Evolutionary conservation across 2,329 filamentous ascomycete species (phyloP).

Genomic region (Zymoseptoria ardabiliae): DNA sequence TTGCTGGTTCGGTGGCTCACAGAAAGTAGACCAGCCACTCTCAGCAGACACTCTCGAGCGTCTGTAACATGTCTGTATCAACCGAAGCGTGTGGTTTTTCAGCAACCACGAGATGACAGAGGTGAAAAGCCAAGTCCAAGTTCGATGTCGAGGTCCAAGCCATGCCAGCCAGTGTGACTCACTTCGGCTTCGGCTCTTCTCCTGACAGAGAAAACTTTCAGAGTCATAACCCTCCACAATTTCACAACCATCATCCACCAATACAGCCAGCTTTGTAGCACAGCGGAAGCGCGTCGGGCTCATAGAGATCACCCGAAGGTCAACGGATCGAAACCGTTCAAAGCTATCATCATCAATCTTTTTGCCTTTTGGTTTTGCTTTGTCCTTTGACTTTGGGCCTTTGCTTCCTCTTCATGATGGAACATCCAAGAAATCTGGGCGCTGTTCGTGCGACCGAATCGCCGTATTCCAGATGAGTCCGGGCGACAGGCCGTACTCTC

Average conservation of each 20-base stretch:
- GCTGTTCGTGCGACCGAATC: background rate
- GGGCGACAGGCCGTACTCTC: background rate
- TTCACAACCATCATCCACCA: background rate
- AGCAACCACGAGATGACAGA: background rate
- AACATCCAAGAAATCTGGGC: background rate
- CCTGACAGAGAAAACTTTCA: background rate
- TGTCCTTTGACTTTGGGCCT: background rate
- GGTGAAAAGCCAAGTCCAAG: background rate
- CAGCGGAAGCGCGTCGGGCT: constrained; percentile 12
- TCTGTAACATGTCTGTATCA: too few relatives aligned
- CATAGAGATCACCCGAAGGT: constrained; percentile 14
- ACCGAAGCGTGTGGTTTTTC: too few relatives aligned
- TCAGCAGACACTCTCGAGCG: background rate
- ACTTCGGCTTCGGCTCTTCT: background rate
- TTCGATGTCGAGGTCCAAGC: background rate
- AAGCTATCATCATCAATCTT: constrained; percentile 6
- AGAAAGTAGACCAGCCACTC: background rate
- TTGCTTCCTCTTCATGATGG: background rate
- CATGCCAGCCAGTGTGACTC: background rate
- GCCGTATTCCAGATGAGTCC: background rate
- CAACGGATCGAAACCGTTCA: constrained; percentile 11
- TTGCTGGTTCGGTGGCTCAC: background rate
- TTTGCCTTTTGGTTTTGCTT: constrained; percentile 2
- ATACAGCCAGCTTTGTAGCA: constrained; percentile 5
- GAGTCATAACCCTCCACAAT: background rate